Conservation (phyloP, 2,329 filamentous ascomycete genomes). For the Colletotrichum orchidophilum region DNA sequence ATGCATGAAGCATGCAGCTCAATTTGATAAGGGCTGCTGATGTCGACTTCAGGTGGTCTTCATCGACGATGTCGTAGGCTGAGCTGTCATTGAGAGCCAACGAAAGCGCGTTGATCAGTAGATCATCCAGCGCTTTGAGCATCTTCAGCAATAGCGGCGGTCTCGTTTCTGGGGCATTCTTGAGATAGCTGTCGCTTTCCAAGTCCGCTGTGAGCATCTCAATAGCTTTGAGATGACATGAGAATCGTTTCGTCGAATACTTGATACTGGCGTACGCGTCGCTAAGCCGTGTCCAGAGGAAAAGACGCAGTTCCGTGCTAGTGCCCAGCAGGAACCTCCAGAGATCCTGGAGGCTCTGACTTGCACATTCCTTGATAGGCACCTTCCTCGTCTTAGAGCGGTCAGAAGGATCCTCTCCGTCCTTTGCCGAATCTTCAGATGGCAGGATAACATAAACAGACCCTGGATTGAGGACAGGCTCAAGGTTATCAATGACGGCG, state of each 20-base stretch:
- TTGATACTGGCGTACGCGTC: conserved; percentile 88
- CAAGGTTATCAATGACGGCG: conserved; percentile 87
- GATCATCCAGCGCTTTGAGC: conserved; percentile 81
- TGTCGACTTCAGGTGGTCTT: conserved; percentile 78
- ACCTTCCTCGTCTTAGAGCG: conserved; percentile 36
- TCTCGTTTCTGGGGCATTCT: conserved; percentile 70
- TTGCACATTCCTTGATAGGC: conserved; percentile 61
- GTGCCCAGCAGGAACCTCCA: conserved; percentile 86
- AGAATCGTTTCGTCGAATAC: conserved; percentile 88
- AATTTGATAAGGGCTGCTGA: conserved; percentile 77
- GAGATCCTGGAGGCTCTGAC: conserved; percentile 75
- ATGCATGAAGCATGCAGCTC: conserved; percentile 79
- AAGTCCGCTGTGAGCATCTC: conserved; percentile 78
- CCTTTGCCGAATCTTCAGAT: conserved; percentile 29
- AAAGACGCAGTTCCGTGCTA: conserved; percentile 83
- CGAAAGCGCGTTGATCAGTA: conserved; percentile 76
- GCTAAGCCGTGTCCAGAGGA: conserved; percentile 90
- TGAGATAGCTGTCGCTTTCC: conserved; percentile 69
- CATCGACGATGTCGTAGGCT: conserved; percentile 86
- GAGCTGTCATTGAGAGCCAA: conserved; percentile 72
- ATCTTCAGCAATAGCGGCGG: conserved; percentile 77
- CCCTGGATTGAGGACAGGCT: conserved; percentile 85
- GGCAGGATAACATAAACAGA: conserved; percentile 55
- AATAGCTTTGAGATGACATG: conserved; percentile 85
- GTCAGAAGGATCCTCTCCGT: conserved; percentile 30